Conservation (phyloP, 306 rosid genomes). For the Glycine tomentella region DNA sequence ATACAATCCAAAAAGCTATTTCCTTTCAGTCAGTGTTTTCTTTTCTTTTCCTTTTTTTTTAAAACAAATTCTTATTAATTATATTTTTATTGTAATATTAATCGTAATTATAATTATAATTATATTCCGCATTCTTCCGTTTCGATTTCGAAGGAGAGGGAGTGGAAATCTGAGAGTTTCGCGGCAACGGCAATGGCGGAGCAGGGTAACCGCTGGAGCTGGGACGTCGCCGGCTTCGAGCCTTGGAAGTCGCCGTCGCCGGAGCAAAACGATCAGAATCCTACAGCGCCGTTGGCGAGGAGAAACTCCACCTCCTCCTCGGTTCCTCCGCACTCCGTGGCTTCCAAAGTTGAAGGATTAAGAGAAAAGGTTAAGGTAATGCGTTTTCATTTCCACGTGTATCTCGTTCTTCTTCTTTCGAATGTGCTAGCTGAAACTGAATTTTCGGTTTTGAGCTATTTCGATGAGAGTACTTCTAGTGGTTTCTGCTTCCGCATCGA, state of each 20-base stretch:
- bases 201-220: slow-evolving; percentile 78
- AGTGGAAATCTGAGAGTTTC: slow-evolving; percentile 39
- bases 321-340: slow-evolving; percentile 57
- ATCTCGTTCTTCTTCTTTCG: slow-evolving; percentile 6
- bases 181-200: slow-evolving; percentile 67
- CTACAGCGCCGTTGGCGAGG: slow-evolving; percentile 60
- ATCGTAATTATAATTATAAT: not conserved
- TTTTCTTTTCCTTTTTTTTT: not conserved
- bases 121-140: not conserved
- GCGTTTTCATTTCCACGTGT: slow-evolving; percentile 28
- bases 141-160: slow-evolving; percentile 25
- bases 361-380: slow-evolving; percentile 74
- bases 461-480: slow-evolving; percentile 18
- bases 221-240: slow-evolving; percentile 84
- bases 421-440: not conserved
- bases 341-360: slow-evolving; percentile 68
- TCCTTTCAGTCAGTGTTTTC: not conserved
- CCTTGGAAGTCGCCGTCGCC: slow-evolving; percentile 66
- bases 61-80: not conserved
- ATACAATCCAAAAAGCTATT: slow-evolving; percentile 14
- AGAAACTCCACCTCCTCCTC: slow-evolving; percentile 62
- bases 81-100: not conserved
- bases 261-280: slow-evolving; percentile 56
- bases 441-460: slow-evolving; percentile 28
- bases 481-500: slow-evolving; percentile 2